Evolutionary conservation across 495 filamentous ascomycete species (phyloP), one percentile per base, ranked within the genome.

Genomic region (Xylaria scruposa): DNA sequence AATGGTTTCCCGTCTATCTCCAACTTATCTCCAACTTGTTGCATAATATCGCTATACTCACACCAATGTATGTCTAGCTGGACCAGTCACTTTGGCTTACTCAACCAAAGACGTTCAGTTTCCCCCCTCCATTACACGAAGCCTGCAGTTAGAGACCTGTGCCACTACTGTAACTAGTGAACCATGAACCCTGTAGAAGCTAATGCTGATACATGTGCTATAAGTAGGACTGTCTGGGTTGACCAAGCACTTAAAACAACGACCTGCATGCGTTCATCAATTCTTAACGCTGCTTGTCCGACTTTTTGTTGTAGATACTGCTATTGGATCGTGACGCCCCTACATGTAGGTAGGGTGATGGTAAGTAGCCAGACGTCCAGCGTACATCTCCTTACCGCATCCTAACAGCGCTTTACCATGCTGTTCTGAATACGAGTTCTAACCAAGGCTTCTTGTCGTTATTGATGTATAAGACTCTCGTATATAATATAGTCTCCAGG

Each of bases 61-160:
- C 65, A 49, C 65, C 65, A 1, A 24, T 29, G 65, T 67, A 29
- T 9, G 6, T n/a, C 31, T 56, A 67, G 21, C 31, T 10, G 7
- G 13, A 33, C 47, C 58, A 36, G 21, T 38, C 17, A 1, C 13
- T 19, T 38, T 60, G 58, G 58, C 58, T 40, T 60, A 60, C 33
- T 40, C 58, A 60, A 60, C 58, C 58, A 60, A 21, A 38, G 58
- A n/a, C 19, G 6, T 38, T 33, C 33, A 21, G 31, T 60, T 36
- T 21, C 17, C 56, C 56, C 56, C 33, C 58, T 38, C 58, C 58
- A 47, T 7, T 65, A 67, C 46, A 56, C 65, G 65, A 56, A 26
- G 12, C 49, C 33, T 56, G 49, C 65, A 67, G 47, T 21, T 26
- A 31, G 8, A 42, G 38, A 64, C 21, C 42, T 33, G 42, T 49